phyloP scores from a whole-genome alignment of 371 early-diverging fungal genomes.

The Rhizomucor miehei region DNA sequence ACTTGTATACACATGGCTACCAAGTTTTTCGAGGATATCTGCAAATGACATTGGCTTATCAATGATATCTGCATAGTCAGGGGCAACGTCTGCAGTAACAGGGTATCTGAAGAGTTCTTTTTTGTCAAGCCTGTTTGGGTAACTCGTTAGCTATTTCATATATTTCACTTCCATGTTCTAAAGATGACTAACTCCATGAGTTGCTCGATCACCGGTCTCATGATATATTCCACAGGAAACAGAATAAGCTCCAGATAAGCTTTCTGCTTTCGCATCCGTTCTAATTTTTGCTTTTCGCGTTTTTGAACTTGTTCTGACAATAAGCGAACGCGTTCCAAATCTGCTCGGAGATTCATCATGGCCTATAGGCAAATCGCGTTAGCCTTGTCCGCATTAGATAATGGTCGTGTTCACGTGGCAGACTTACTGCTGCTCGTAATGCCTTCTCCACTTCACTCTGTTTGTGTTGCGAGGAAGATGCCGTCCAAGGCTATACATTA shows the following conservation, averaged over 20 bases:
- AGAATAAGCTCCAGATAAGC: conserved; percentile 68
- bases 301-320: conserved; percentile 84
- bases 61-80: conserved; percentile 80
- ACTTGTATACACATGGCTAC: conserved; percentile 29
- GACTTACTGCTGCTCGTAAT: conserved; percentile 53
- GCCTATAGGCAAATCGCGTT: too few species aligned
- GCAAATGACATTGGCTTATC: conserved; percentile 58
- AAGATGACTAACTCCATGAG: conserved; percentile 54
- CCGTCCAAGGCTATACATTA: conserved; percentile 86
- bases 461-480: conserved; percentile 75
- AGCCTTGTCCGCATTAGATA: too few species aligned
- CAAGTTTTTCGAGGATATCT: conserved; percentile 48
- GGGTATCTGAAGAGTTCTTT: conserved; percentile 59
- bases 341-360: conserved; percentile 66
- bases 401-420: too few species aligned
- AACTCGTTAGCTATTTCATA: background rate
- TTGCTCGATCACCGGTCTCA: conserved; percentile 62
- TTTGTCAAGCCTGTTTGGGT: conserved; percentile 33
- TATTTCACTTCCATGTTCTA: background rate
- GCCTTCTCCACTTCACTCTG: conserved; percentile 78
- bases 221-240: conserved; percentile 69
- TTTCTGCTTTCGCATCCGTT: conserved; percentile 54
- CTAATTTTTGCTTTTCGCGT: conserved; percentile 83
- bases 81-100: conserved; percentile 73
- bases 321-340: conserved; percentile 86